These are phyloP conservation scores for Anethum foeniculum DNA, from an alignment of 140 eudicot species.

Conservation along the genomic window DNA sequence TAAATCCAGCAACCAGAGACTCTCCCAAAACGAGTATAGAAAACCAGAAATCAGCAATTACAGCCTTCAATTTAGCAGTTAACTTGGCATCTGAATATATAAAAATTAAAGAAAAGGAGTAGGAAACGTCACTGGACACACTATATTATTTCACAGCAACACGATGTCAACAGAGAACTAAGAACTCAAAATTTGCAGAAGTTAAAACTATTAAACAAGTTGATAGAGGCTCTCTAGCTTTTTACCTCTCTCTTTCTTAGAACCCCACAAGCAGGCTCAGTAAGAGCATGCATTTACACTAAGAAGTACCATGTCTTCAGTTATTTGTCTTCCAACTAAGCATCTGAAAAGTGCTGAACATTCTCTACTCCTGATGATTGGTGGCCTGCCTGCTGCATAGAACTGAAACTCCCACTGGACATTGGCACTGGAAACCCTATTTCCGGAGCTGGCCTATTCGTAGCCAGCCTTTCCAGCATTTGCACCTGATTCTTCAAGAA, in stretches of 20 bases:
- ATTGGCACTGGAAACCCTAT: slow-evolving; percentile 34
- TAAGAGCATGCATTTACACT: slow-evolving; percentile 19
- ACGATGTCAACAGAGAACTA: neutral
- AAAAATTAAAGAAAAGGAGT: neutral
- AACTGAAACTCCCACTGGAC: slow-evolving; percentile 25
- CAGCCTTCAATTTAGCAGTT: neutral
- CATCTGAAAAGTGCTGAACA: slow-evolving; percentile 40
- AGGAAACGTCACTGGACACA: neutral
- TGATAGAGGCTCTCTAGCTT: neutral
- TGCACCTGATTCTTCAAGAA: slow-evolving; percentile 30
- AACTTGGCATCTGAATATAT: neutral
- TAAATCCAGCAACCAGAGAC: neutral
- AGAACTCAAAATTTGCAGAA: neutral
- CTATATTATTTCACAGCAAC: neutral
- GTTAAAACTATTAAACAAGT: neutral
- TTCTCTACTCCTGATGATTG: slow-evolving; percentile 8
- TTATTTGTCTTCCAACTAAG: slow-evolving; percentile 17
- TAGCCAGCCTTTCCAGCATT: slow-evolving; percentile 14
- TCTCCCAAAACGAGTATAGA: neutral
- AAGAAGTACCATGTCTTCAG: slow-evolving; percentile 4
- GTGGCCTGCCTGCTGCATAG: slow-evolving; percentile 11
- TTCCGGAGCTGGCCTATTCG: slow-evolving; percentile 24
- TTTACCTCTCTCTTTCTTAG: neutral
- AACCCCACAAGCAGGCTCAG: slow-evolving; percentile 15
- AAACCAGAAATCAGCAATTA: neutral